phyloP scores from a whole-genome alignment of 257 asterid genomes.

The Misopates orontium region DNA sequence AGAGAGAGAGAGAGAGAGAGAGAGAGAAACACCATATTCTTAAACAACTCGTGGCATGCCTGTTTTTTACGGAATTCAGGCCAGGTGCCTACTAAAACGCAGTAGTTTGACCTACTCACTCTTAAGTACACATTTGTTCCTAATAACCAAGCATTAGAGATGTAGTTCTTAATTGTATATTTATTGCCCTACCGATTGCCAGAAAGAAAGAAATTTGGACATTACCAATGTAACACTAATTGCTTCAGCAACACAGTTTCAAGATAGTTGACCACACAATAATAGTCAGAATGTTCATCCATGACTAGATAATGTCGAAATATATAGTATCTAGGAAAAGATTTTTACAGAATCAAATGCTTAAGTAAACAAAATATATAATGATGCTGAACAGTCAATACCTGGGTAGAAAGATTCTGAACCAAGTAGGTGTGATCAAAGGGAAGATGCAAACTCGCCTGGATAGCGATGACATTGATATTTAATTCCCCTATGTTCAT shows the following conservation, averaged over 20 bases:
- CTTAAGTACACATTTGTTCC: too few relatives aligned
- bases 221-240: neutral
- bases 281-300: neutral
- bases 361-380: constrained; percentile 31
- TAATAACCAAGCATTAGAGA: too few relatives aligned
- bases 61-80: too few relatives aligned
- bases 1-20: too few relatives aligned
- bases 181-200: too few relatives aligned
- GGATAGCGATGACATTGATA: constrained; percentile 71
- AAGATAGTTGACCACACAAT: constrained; percentile 18
- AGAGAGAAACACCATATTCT: too few relatives aligned
- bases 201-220: neutral
- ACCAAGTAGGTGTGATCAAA: constrained; percentile 70
- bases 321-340: too few relatives aligned
- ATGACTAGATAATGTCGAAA: neutral
- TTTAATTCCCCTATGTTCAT: constrained; percentile 61
- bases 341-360: constrained; percentile 12
- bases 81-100: too few relatives aligned
- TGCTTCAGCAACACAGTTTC: neutral
- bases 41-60: too few relatives aligned
- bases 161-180: too few relatives aligned
- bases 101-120: too few relatives aligned
- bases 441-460: constrained; percentile 88
- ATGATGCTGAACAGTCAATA: constrained; percentile 37
- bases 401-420: constrained; percentile 93